Percentiles rank a stretch among this genome's conserved stretches.
Evolutionary conservation across 495 filamentous ascomycete genomes (phyloP).

Genomic region (Acidomyces sp.): DNA sequence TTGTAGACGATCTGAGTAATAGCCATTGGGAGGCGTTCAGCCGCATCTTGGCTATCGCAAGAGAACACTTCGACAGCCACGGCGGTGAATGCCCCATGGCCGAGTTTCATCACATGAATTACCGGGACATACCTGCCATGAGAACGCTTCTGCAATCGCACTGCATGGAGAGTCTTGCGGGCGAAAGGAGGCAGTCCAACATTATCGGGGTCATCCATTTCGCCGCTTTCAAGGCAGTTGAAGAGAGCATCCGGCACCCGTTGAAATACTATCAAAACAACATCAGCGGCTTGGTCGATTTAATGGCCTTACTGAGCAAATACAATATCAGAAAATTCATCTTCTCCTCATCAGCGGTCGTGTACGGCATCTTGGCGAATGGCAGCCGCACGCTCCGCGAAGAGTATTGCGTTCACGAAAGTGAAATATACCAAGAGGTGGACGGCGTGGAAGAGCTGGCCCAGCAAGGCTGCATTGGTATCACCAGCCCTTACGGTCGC

Average conservation of each 20-base stretch:
- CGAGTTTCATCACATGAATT: constrained; percentile 46
- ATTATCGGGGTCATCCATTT: constrained; percentile 54
- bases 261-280: constrained; percentile 55
- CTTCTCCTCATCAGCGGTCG: constrained; percentile 53
- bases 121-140: constrained; percentile 31
- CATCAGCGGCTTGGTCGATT: constrained; percentile 48
- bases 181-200: constrained; percentile 24
- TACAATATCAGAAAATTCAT: constrained; percentile 47
- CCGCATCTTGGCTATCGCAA: constrained; percentile 38
- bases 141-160: constrained; percentile 21
- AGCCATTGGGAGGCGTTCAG: constrained; percentile 41
- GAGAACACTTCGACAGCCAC: constrained; percentile 33
- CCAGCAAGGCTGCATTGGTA: too few species aligned
- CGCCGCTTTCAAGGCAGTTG: constrained; percentile 47
- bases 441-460: too few species aligned
- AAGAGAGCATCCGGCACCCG: constrained; percentile 39
- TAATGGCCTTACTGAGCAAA: constrained; percentile 40
- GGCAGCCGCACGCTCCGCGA: too few species aligned
- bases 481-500: constrained; percentile 53
- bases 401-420: too few species aligned
- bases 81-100: constrained; percentile 35
- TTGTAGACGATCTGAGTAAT: constrained; percentile 53
- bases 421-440: too few species aligned
- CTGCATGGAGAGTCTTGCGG: background rate
- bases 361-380: constrained; percentile 47